Base-by-base conservation (phyloP, 257 asterid genomes). In the Datura wrightii region DNA sequence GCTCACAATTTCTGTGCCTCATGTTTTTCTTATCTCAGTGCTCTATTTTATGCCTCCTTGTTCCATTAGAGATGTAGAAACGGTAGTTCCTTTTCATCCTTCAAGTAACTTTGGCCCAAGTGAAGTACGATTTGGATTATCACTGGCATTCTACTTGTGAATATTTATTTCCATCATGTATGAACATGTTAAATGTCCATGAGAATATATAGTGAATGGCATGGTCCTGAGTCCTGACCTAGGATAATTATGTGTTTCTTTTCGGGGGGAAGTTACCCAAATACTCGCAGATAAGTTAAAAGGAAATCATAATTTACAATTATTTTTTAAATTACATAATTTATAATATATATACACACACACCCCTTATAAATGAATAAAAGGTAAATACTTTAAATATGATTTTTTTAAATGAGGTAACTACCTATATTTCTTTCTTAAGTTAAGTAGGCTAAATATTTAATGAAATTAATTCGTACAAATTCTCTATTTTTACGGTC, bases 121-220 rank as follows among this genome's bases (percentile, higher is more conserved):
- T 69, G 52, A 39, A 66, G 53, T 69, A 69, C 52, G 34, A 39
- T 39, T 39, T 16, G 10, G 31, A 15, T 16, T 15, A 62, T 36
- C 6, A 14, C 15, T 69, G 10, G 2, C 5, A 50, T 50, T 76
- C 10, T 76, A 37, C 14, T 50, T 50, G 62, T 76, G 46, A 76
- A 50, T 76, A 76, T 76, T 72, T 76, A 76, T 76, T 72, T 74
- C 59, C 24, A 1, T 52, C 2, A 74, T 74, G 39, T 19, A 48
- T 74, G 58, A 67, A 46, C 58, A 72, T 13, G 41, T 10, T 46
- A 72, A n/a, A 19, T 31, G 80, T 46, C 7, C 3, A 52, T 46
- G 58, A 59, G 58, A 46, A 72, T 46, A 72, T 72, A 19, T 46
- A 46, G 59, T 6, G 41, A 72, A 10, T 19, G 39, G 46, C n/a